A percentile compares a stretch with the other conserved stretches of the same genome.
These are phyloP conservation scores for Suillus weaverae DNA, from an alignment of 768 basidiomycete species.

Conservation along the genomic window DNA sequence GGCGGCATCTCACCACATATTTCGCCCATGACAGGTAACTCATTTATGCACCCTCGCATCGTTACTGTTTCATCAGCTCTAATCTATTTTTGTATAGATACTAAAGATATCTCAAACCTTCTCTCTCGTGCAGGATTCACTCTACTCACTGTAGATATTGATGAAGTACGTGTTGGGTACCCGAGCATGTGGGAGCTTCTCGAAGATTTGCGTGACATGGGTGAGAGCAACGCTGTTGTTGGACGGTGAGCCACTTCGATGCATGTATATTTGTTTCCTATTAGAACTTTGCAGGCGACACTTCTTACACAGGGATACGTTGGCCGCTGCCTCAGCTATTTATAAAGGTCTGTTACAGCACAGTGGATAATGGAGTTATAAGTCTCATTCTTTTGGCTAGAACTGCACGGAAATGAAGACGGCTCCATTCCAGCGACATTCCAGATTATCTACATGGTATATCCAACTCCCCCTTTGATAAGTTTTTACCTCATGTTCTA, in stretches of 20 bases:
- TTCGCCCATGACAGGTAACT: slow-evolving; percentile 93
- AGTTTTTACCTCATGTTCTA: not conserved
- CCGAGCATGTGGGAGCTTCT: slow-evolving; percentile 96
- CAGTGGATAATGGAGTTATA: not conserved
- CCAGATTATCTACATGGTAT: slow-evolving; percentile 91
- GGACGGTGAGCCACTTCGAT: slow-evolving; percentile 55
- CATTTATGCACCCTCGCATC: not conserved
- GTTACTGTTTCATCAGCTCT: slow-evolving; percentile 4
- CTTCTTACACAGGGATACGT: slow-evolving; percentile 77
- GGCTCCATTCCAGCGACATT: slow-evolving; percentile 92
- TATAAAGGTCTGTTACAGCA: slow-evolving; percentile 67
- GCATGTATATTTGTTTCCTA: not conserved
- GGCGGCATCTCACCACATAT: slow-evolving; percentile 96
- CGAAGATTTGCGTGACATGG: slow-evolving; percentile 94
- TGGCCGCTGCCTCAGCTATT: slow-evolving; percentile 89
- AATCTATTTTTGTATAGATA: slow-evolving; percentile 52
- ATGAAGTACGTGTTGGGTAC: slow-evolving; percentile 88
- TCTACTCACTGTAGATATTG: slow-evolving; percentile 90
- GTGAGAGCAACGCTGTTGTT: slow-evolving; percentile 89
- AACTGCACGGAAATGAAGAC: slow-evolving; percentile 81
- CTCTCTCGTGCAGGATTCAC: slow-evolving; percentile 92
- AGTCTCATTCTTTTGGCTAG: slow-evolving; percentile 40
- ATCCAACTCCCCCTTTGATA: slow-evolving; percentile 15
- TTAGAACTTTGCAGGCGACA: slow-evolving; percentile 48
- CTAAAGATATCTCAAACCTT: slow-evolving; percentile 89